Conservation (phyloP, 2,329 filamentous ascomycete genomes). For the Harringtonia lauricola region DNA sequence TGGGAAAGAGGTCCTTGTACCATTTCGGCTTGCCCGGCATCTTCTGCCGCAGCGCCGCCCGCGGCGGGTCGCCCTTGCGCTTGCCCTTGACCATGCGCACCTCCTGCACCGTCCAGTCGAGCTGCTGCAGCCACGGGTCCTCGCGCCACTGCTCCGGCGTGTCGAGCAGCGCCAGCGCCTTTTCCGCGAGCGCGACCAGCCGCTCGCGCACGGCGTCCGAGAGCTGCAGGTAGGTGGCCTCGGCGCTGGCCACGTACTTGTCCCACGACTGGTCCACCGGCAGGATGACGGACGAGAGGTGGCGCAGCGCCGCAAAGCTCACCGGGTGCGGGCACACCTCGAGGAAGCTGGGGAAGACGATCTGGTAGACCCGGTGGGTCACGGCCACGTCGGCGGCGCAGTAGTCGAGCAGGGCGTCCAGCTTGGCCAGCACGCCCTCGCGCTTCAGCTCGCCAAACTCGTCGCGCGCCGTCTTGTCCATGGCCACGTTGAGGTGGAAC, state of each 20-base stretch:
- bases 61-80: slow-evolving; percentile 69
- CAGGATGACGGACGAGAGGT: slow-evolving; percentile 86
- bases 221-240: slow-evolving; percentile 70
- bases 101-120: slow-evolving; percentile 93
- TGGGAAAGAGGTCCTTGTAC: slow-evolving; percentile 85
- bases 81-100: slow-evolving; percentile 86
- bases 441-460: slow-evolving; percentile 77
- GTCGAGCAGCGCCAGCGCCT: slow-evolving; percentile 64
- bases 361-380: slow-evolving; percentile 88
- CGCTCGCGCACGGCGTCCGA: slow-evolving; percentile 69
- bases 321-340: slow-evolving; percentile 91
- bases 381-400: slow-evolving; percentile 90
- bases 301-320: slow-evolving; percentile 86
- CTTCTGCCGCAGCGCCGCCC: slow-evolving; percentile 76
- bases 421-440: slow-evolving; percentile 53
- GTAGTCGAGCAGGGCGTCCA: slow-evolving; percentile 82
- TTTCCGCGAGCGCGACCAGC: slow-evolving; percentile 61
- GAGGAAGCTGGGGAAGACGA: slow-evolving; percentile 83
- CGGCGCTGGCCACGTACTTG: slow-evolving; percentile 70
- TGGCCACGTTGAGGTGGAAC: slow-evolving; percentile 83
- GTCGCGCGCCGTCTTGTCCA: slow-evolving; percentile 82
- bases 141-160: slow-evolving; percentile 57
- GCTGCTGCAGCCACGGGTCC: slow-evolving; percentile 85
- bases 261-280: slow-evolving; percentile 86
- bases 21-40: slow-evolving; percentile 89